Evolutionary conservation across 176 grass and related monocot genomes (phyloP).

Genomic region (Oryza brachyantha): DNA sequence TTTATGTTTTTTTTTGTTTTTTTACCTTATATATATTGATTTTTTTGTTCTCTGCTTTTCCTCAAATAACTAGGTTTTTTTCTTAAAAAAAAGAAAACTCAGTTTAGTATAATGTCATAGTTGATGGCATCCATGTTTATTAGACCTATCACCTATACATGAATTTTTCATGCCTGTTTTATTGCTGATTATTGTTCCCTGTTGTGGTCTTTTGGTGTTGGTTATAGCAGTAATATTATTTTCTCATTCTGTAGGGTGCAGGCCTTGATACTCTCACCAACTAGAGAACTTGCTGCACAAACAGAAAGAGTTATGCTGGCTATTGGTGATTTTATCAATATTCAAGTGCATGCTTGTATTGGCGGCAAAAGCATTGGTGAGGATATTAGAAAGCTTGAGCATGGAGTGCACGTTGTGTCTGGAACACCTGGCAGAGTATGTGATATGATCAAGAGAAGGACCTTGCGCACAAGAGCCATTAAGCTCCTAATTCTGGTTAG

Average conservation of each 20-base stretch:
- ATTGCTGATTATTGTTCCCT: background rate
- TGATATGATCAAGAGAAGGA: conserved; percentile 89
- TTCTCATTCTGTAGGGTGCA: conserved; percentile 55
- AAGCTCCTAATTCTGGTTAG: conserved; percentile 79
- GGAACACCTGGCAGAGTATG: conserved; percentile 84
- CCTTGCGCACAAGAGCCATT: conserved; percentile 78
- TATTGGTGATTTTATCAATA: conserved; percentile 66
- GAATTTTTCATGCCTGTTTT: background rate
- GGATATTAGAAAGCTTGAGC: conserved; percentile 83
- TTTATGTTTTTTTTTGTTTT: background rate
- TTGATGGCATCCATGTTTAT: background rate
- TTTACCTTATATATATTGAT: no score
- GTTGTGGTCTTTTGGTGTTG: background rate
- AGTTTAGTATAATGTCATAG: background rate
- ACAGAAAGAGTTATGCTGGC: conserved; percentile 82
- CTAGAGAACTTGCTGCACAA: conserved; percentile 80
- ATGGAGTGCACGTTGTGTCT: conserved; percentile 77
- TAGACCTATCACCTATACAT: background rate
- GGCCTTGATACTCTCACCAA: conserved; percentile 80
- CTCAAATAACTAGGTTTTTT: background rate
- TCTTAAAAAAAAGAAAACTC: background rate
- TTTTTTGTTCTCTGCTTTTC: no score
- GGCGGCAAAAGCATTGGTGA: conserved; percentile 80
- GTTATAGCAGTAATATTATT: conserved; percentile 5
- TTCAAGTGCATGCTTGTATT: conserved; percentile 77